phyloP scores from a whole-genome alignment of 768 basidiomycete genomes.

The Cystofilobasidium bisporidii region DNA sequence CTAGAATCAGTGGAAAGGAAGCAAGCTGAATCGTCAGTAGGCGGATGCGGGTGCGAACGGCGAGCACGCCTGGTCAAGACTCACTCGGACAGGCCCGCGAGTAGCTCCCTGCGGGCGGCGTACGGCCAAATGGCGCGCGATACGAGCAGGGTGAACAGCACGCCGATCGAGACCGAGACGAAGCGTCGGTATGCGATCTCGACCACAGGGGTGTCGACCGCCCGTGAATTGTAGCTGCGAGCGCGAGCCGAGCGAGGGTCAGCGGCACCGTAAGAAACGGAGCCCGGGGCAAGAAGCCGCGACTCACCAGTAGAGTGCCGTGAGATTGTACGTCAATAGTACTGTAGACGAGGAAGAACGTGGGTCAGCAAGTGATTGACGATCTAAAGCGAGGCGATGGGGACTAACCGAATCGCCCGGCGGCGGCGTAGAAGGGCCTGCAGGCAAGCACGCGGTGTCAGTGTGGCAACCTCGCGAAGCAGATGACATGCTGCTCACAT shows the following conservation, averaged over 20 bases:
- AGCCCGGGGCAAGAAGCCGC: not conserved
- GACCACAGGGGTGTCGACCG: constrained; percentile 53
- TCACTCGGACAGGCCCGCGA: constrained; percentile 76
- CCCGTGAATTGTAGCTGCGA: constrained; percentile 66
- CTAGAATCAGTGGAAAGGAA: too few relatives aligned
- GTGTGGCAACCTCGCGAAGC: too few relatives aligned
- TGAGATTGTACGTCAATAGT: constrained; percentile 26
- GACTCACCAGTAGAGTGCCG: constrained; percentile 26
- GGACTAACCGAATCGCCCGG: constrained; percentile 54
- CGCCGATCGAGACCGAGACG: constrained; percentile 69
- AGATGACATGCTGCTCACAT: too few relatives aligned
- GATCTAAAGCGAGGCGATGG: too few relatives aligned
- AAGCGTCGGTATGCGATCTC: constrained; percentile 68
- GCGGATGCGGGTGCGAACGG: too few relatives aligned
- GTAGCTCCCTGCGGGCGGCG: constrained; percentile 74
- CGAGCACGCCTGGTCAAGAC: constrained; percentile 33
- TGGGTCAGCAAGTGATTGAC: not conserved
- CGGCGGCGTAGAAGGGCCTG: constrained; percentile 58
- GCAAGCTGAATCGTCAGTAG: too few relatives aligned
- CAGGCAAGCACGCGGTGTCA: constrained; percentile 22
- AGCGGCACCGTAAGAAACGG: too few relatives aligned
- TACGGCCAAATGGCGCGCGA: constrained; percentile 93
- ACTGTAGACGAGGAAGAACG: not conserved
- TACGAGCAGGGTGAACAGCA: constrained; percentile 78
- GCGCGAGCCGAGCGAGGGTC: too few relatives aligned